Percentiles rank a stretch among this genome's conserved stretches.
Conservation (phyloP, 768 basidiomycete species). For the Heimioporus sp. region DNA sequence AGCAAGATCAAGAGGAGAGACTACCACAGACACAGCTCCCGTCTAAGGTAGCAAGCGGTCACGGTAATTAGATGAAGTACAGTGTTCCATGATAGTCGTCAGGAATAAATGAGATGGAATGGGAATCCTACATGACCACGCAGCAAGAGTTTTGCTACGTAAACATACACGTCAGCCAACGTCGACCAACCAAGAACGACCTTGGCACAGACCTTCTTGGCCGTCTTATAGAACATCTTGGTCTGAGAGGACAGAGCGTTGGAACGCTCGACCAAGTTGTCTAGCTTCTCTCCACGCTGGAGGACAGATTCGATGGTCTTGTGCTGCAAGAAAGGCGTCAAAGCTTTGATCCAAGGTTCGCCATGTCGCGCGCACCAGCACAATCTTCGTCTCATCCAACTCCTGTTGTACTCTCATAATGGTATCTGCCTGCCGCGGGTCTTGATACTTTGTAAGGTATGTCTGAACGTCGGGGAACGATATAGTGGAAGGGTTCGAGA, state of each 20-base stretch:
- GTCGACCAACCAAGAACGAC: not conserved
- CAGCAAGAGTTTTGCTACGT: slow-evolving; percentile 96
- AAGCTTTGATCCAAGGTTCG: not conserved
- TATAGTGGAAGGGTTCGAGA: slow-evolving; percentile 61
- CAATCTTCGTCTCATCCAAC: slow-evolving; percentile 98
- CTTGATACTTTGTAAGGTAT: slow-evolving; percentile 92
- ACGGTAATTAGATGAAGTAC: slow-evolving; percentile 17
- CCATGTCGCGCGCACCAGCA: slow-evolving; percentile 60
- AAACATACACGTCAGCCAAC: slow-evolving; percentile 4
- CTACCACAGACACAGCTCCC: slow-evolving; percentile 6
- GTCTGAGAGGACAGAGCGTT: slow-evolving; percentile 83
- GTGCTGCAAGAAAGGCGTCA: slow-evolving; percentile 55
- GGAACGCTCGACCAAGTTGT: slow-evolving; percentile 93
- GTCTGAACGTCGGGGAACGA: slow-evolving; percentile 73
- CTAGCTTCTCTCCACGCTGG: slow-evolving; percentile 93
- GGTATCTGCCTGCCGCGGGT: slow-evolving; percentile 93
- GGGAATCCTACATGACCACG: slow-evolving; percentile 63
- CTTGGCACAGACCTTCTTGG: slow-evolving; percentile 78
- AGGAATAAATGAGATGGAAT: slow-evolving; percentile 10
- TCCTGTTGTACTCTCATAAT: slow-evolving; percentile 99
- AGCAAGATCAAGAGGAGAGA: slow-evolving; percentile 1
- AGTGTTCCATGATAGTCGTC: slow-evolving; percentile 16
- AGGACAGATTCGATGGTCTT: slow-evolving; percentile 99
- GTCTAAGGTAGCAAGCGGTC: not conserved
- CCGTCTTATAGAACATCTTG: slow-evolving; percentile 99